These are phyloP conservation scores for Trichoderma oligosporum DNA, from an alignment of 2,329 filamentous ascomycete species.

Conservation along the genomic window DNA sequence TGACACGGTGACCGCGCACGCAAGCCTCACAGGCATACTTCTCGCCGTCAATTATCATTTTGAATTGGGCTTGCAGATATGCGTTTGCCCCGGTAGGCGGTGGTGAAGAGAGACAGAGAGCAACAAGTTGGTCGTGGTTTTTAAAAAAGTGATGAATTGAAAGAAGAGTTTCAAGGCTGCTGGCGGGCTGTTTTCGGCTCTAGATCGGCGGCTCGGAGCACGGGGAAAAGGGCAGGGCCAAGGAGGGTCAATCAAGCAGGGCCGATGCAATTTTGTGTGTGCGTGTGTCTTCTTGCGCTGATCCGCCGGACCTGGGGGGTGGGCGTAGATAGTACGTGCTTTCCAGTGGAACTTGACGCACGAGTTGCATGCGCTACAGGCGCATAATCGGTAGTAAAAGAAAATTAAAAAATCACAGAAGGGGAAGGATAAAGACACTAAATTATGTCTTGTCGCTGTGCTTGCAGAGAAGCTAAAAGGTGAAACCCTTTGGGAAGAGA, in stretches of 20 bases:
- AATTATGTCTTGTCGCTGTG: too few relatives aligned
- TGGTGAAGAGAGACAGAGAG: background rate
- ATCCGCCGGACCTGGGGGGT: constrained; percentile 17
- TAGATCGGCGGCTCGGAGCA: constrained; percentile 19
- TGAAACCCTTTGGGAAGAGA: constrained; percentile 1
- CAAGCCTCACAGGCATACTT: constrained; percentile 98
- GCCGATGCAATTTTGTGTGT: constrained; percentile 15
- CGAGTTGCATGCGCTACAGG: constrained; percentile 18
- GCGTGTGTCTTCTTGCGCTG: constrained; percentile 10
- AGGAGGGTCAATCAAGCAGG: constrained; percentile 1
- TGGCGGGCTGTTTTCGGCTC: constrained; percentile 16
- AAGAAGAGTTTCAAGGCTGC: constrained; percentile 14
- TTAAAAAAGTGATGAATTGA: constrained; percentile 16
- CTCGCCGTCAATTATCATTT: constrained; percentile 87
- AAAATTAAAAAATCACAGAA: too few relatives aligned
- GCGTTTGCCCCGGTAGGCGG: background rate
- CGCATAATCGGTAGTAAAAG: constrained; percentile 5
- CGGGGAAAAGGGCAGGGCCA: constrained; percentile 16
- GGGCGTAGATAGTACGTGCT: background rate
- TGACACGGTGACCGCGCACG: constrained; percentile 96
- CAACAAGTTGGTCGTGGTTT: background rate
- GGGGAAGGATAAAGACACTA: background rate
- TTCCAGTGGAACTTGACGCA: constrained; percentile 8
- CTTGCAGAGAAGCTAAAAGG: constrained; percentile 13
- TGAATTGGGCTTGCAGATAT: background rate